Conservation (phyloP, 2,329 filamentous ascomycete species). For the Camptophora hylomeconis region DNA sequence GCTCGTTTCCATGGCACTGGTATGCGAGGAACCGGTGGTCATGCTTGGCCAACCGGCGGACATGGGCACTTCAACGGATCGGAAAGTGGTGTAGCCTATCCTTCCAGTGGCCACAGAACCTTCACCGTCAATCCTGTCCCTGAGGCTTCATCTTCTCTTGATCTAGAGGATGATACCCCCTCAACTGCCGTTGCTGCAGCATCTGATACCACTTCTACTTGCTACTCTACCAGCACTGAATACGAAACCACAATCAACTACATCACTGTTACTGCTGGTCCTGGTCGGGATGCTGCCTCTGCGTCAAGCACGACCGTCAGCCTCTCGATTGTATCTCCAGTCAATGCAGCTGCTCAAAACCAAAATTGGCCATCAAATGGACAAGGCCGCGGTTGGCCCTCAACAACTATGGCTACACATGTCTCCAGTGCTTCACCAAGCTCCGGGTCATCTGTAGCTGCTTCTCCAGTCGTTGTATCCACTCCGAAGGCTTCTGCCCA, state of each 20-base stretch:
- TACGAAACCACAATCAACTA: constrained; percentile 17
- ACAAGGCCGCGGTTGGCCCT: background rate
- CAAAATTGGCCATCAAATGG: background rate
- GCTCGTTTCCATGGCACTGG: constrained; percentile 11
- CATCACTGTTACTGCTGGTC: constrained; percentile 18
- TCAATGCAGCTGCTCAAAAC: constrained; percentile 1
- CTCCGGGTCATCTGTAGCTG: constrained; percentile 5
- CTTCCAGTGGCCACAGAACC: constrained; percentile 4
- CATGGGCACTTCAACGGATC: constrained; percentile 2
- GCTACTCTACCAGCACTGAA: constrained; percentile 12
- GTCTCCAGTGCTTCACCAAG: constrained; percentile 4
- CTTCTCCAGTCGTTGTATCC: constrained; percentile 9
- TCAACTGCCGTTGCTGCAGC: constrained; percentile 6
- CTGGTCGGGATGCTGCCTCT: constrained; percentile 1
- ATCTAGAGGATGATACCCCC: constrained; percentile 2
- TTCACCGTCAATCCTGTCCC: constrained; percentile 4
- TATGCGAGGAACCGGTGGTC: background rate
- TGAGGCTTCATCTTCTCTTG: constrained; percentile 7
- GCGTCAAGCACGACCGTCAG: background rate
- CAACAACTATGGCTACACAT: background rate
- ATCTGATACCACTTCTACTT: constrained; percentile 4
- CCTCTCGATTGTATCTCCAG: background rate
- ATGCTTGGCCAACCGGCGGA: constrained; percentile 1
- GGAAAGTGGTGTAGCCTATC: constrained; percentile 1
- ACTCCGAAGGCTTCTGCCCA: constrained; percentile 2